These are phyloP conservation scores for Luvunga scandens DNA, from an alignment of 345 rosid species.

Conservation along the genomic window DNA sequence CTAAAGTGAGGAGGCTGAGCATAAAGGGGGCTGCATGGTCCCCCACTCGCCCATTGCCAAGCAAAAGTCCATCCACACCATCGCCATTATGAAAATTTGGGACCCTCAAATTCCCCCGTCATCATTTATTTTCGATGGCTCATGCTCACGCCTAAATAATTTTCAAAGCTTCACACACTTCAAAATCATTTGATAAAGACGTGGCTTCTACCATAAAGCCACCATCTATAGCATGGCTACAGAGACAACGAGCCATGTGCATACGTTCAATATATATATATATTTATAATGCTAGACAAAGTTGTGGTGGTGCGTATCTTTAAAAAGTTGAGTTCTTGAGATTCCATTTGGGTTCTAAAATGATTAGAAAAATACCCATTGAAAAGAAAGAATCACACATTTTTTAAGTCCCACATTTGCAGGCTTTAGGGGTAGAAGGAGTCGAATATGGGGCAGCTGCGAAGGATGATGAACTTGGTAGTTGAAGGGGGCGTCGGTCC, in stretches of 20 bases:
- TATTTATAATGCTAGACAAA: neutral
- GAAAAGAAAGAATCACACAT: neutral
- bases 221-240: neutral
- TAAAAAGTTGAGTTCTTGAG: neutral
- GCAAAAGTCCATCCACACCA: conserved; percentile 20
- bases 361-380: neutral
- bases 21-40: conserved; percentile 24
- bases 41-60: conserved; percentile 17
- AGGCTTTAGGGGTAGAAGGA: neutral
- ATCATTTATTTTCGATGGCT: conserved; percentile 63
- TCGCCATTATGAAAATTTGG: conserved; percentile 19
- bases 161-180: conserved; percentile 11
- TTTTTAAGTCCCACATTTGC: neutral
- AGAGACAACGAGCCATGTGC: neutral
- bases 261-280: neutral
- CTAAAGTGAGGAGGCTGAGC: conserved; percentile 15
- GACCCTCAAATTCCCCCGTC: conserved; percentile 29
- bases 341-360: neutral
- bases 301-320: neutral
- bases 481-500: conserved; percentile 18
- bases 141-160: conserved; percentile 44
- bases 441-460: conserved; percentile 17
- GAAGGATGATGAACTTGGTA: conserved; percentile 14
- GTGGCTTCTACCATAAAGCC: neutral
- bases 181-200: conserved; percentile 17